Percentiles rank a stretch among this genome's conserved stretches.
Conservation (phyloP, 2,329 filamentous ascomycete genomes). For the Hypoxylon sp. region DNA sequence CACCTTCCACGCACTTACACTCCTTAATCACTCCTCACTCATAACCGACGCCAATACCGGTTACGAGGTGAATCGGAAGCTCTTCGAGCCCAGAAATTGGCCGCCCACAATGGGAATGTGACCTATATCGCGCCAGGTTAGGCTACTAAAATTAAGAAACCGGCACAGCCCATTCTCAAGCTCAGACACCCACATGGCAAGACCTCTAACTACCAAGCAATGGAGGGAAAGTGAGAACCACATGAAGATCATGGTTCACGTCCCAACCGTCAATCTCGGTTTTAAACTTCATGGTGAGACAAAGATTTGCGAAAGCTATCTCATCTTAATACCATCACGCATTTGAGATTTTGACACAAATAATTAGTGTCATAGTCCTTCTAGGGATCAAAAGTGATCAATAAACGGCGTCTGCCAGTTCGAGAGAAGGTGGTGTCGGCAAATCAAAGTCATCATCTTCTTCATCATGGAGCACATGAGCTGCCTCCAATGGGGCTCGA, state of each 20-base stretch:
- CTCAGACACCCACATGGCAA: not conserved
- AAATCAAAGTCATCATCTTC: not conserved
- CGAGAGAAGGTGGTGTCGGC: not conserved
- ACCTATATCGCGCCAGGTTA: not conserved
- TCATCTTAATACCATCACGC: not conserved
- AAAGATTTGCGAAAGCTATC: not conserved
- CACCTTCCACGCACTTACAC: too few relatives aligned
- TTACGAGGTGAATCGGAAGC: too few relatives aligned
- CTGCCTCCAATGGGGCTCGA: too few relatives aligned
- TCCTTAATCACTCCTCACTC: too few relatives aligned
- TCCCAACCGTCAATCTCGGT: too few relatives aligned
- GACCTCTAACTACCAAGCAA: not conserved
- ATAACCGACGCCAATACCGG: too few relatives aligned
- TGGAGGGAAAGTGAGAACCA: not conserved
- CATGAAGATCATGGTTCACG: too few relatives aligned
- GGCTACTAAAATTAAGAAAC: not conserved
- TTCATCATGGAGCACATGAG: too few relatives aligned
- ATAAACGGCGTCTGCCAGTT: not conserved
- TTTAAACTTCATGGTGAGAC: too few relatives aligned
- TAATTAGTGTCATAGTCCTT: not conserved
- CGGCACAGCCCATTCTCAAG: too few relatives aligned
- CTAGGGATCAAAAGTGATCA: not conserved
- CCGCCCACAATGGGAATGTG: too few relatives aligned
- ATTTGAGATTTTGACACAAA: not conserved
- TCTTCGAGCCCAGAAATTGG: too few relatives aligned